These are phyloP conservation scores for Dipodascus albidus DNA, from an alignment of 805 yeast genomes.

Conservation along the genomic window DNA sequence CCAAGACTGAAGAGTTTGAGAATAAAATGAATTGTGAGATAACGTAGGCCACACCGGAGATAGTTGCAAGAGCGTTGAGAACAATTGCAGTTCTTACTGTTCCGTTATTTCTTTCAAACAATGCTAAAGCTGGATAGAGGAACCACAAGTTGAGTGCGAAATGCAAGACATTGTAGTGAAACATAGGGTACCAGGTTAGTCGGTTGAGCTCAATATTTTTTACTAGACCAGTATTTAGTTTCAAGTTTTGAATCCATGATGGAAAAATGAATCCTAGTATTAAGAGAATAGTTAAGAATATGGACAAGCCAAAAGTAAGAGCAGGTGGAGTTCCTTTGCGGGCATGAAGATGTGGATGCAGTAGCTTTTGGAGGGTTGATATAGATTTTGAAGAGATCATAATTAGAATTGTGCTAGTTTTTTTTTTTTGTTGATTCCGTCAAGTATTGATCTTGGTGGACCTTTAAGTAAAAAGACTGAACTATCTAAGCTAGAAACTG, in stretches of 20 bases:
- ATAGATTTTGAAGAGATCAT: not conserved
- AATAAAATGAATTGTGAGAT: conserved; percentile 30
- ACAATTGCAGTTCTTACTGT: conserved; percentile 80
- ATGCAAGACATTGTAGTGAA: conserved; percentile 53
- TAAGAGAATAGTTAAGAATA: conserved; percentile 12
- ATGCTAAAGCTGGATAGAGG: conserved; percentile 46
- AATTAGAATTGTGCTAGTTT: conserved; percentile 39
- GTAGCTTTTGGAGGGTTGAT: not conserved
- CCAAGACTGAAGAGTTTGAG: conserved; percentile 45
- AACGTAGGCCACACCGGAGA: conserved; percentile 55
- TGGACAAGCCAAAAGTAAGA: conserved; percentile 14
- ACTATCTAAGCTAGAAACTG: too few species aligned
- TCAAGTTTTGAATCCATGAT: conserved; percentile 28
- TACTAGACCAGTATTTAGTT: conserved; percentile 46
- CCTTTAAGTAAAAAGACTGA: not conserved
- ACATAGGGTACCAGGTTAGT: conserved; percentile 62
- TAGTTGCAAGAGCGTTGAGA: conserved; percentile 56
- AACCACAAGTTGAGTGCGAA: conserved; percentile 47
- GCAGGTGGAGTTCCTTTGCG: conserved; percentile 14
- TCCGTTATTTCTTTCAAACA: conserved; percentile 64
- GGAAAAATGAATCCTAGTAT: conserved; percentile 9
- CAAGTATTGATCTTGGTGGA: too few species aligned
- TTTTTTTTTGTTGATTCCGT: too few species aligned
- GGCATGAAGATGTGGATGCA: not conserved
- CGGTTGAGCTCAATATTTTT: conserved; percentile 37